phyloP scores from a whole-genome alignment of 768 basidiomycete genomes.

The Leccinellum rugosiceps region DNA sequence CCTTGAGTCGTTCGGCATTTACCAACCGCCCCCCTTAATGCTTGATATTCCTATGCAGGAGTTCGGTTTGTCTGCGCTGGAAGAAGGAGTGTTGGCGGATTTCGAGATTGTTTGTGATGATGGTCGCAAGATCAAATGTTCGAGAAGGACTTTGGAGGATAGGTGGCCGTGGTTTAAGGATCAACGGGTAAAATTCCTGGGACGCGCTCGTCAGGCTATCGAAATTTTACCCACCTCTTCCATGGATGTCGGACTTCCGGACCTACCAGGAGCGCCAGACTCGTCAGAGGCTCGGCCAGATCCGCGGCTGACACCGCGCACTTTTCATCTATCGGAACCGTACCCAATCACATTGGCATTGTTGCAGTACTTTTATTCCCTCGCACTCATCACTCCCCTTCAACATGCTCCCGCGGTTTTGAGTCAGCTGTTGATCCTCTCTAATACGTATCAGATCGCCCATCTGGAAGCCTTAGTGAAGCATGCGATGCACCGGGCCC shows the following conservation, averaged over 20 bases:
- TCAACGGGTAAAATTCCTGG: slow-evolving; percentile 57
- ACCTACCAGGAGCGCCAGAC: slow-evolving; percentile 50
- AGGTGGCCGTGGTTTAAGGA: slow-evolving; percentile 96
- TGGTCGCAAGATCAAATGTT: slow-evolving; percentile 77
- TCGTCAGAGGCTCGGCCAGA: slow-evolving; percentile 58
- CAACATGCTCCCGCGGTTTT: slow-evolving; percentile 90
- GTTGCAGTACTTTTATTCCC: slow-evolving; percentile 91
- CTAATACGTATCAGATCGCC: slow-evolving; percentile 75
- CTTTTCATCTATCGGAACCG: slow-evolving; percentile 81
- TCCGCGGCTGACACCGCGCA: slow-evolving; percentile 76
- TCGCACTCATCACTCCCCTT: slow-evolving; percentile 81
- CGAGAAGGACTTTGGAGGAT: slow-evolving; percentile 79
- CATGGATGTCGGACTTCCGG: slow-evolving; percentile 62
- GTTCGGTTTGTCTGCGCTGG: slow-evolving; percentile 78
- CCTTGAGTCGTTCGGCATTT: slow-evolving; percentile 93
- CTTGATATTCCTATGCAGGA: slow-evolving; percentile 75
- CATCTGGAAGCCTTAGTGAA: slow-evolving; percentile 80
- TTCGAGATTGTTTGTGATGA: slow-evolving; percentile 94
- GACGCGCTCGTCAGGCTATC: slow-evolving; percentile 53
- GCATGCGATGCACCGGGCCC: slow-evolving; percentile 88
- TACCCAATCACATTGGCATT: slow-evolving; percentile 87
- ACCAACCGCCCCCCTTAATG: slow-evolving; percentile 73
- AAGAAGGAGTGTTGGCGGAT: slow-evolving; percentile 79
- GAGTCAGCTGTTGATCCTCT: slow-evolving; percentile 79
- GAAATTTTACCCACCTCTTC: slow-evolving; percentile 57